Percentiles rank a stretch among this genome's conserved stretches.
These are phyloP conservation scores for Calonectria crousiana DNA, from an alignment of 2,329 filamentous ascomycete species.

Conservation along the genomic window DNA sequence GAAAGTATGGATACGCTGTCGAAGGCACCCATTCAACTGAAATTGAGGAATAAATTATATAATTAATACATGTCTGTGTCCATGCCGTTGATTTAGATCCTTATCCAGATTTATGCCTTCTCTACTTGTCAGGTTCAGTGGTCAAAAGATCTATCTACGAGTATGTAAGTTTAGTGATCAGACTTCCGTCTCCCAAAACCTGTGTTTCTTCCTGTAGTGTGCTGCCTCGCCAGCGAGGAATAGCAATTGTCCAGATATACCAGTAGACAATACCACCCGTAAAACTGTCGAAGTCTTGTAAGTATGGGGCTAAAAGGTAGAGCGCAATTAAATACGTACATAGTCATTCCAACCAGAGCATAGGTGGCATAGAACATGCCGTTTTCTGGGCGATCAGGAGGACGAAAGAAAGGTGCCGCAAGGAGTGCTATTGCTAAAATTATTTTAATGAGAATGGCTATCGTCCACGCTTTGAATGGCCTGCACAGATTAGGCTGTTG, in stretches of 20 bases:
- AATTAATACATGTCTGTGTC: not conserved
- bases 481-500: conserved; percentile 70
- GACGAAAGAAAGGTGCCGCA: conserved; percentile 72
- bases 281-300: conserved; percentile 55
- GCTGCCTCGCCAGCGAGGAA: conserved; percentile 72
- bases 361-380: conserved; percentile 67
- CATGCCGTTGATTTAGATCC: not conserved
- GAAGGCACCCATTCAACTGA: not conserved
- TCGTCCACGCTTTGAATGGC: conserved; percentile 75
- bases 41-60: not conserved
- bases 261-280: conserved; percentile 73
- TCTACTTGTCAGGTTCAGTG: not conserved
- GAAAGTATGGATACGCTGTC: too few relatives aligned
- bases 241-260: conserved; percentile 73
- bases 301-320: not conserved
- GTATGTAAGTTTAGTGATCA: conserved; percentile 68
- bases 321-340: conserved; percentile 56
- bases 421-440: conserved; percentile 66
- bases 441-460: conserved; percentile 69
- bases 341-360: conserved; percentile 63
- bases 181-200: conserved; percentile 74
- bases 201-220: conserved; percentile 71
- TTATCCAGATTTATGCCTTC: not conserved
- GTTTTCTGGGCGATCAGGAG: conserved; percentile 58
- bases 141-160: not conserved